A percentile compares a stretch with the other conserved stretches of the same genome.
Evolutionary conservation across 208 protist species (phyloP).

Genomic region (Leptomonas seymouri): DNA sequence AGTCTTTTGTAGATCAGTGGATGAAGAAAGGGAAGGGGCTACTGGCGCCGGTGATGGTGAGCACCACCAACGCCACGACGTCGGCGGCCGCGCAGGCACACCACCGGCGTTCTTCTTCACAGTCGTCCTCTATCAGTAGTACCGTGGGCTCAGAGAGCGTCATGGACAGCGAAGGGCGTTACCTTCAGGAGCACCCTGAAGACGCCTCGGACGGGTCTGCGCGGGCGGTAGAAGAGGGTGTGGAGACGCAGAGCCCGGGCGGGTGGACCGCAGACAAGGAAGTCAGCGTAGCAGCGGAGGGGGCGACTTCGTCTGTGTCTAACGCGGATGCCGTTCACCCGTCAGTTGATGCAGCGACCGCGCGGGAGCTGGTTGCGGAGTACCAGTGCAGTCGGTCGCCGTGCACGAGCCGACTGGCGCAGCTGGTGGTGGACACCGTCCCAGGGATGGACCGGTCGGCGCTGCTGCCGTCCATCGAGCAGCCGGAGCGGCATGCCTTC

Average conservation of each 20-base stretch:
- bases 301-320: background rate
- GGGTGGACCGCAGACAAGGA: background rate
- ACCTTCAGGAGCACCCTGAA: background rate
- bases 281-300: background rate
- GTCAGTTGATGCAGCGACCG: background rate
- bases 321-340: background rate
- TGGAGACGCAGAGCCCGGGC: no score
- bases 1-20: slow-evolving; percentile 4
- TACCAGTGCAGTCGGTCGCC: slow-evolving; percentile 7
- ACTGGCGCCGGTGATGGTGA: slow-evolving; percentile 9
- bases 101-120: background rate
- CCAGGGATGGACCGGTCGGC: slow-evolving; percentile 9
- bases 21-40: slow-evolving; percentile 5
- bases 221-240: background rate
- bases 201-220: background rate
- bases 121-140: background rate
- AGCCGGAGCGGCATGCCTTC: slow-evolving; percentile 26
- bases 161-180: slow-evolving; percentile 8
- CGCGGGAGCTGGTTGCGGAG: background rate
- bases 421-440: slow-evolving; percentile 16
- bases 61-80: background rate
- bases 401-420: slow-evolving; percentile 9
- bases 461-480: slow-evolving; percentile 30
- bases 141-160: slow-evolving; percentile 12
- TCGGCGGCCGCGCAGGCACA: background rate